Base-by-base conservation (phyloP, 1,284 basidiomycete genomes). In the Blastosporella zonata region DNA sequence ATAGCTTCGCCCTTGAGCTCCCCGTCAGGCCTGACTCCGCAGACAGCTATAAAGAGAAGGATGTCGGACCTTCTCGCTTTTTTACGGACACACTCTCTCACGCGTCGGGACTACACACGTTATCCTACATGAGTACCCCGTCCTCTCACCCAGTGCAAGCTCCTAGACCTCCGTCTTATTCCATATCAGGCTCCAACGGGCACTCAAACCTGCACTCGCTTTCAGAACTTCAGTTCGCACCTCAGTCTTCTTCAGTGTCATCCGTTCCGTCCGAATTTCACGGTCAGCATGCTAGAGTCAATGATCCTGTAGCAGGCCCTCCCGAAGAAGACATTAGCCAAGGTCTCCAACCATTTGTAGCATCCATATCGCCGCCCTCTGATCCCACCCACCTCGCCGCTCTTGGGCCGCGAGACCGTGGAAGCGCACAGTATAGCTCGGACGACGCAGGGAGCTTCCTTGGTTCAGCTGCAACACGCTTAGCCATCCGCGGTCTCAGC, bases 401-500 rank as follows among this genome's bases (percentile, higher is more conserved):
- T 29, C 45, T 43, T 21, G 20, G 53, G 1, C 51, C 55, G 37
- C 59, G 65, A 43, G 67, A 71, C 53, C 59, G 62, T 21, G 67
- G 65, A 21, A 70, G 65, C 39, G 59, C 63, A 7, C 52, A 60
- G 44, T 50, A 63, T 37, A 59, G 58, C 42, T 61, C 58, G 17
- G 68, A 70, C 41, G 69, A 70, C 44, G 52, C 60, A 10, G 54
- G 58, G 3, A 69, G 66, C 44, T 57, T 66, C 20, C 57, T 68
- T n/a, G 67, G 66, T 17, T 58, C 63, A 38, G 61, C 65, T 23
- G 58, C 60, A 17, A 62, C 67, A 20, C 66, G 67, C 31, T 59
- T 64, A 34, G 69, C 70, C 1, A 52, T 75, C 27, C 62, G 70
- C 17, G 61, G 66, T 40, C 58, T 74, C 42, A 72, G 71, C 45